Base-by-base conservation (phyloP, 352 stramenopile species). In the Pythium brassicae region DNA sequence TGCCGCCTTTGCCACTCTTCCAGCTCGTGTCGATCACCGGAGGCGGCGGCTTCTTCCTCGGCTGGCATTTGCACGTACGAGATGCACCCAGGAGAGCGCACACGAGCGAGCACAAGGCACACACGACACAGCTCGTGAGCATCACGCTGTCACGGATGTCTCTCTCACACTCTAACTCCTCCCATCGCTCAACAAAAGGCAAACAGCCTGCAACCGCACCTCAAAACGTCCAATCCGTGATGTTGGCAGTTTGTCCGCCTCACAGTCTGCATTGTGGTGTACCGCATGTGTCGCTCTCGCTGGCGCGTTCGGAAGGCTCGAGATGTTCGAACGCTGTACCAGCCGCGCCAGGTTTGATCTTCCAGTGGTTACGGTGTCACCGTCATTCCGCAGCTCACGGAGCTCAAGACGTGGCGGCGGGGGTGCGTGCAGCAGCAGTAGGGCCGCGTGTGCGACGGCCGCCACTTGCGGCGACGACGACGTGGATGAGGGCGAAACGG, bases 341-440 rank as follows among this genome's bases (percentile, higher is more conserved):
- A 8, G 25, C 26, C 10, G 6, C 47, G 35, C 5, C n/a, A 23
- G 37, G 27, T 50, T 43, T 25, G 27, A 2, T 39, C 29, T 22
- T 14, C 23, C 32, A 11, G 45, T 42, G 1, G 40, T 20, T 29
- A 23, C 26, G 26, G 32, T 22, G 22, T 51, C 42, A 22, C 14
- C 20, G 23, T 37, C 17, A 11, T 4, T 40, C 10, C 32, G 25
- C 23, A 69, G 62, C 8, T 69, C 62, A 11, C 48, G 62, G 15
- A 69, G 47, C 57, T 69, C 46, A 14, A 69, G 29, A 11, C 59
- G 58, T 29, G 62, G 62, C 14, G 57, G 62, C 19, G 15, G 12
- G 2, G 19, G 32, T 35, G 42, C 32, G 32, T 37, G 6, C 2
- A 7, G 23, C 42, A 47, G 42, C 20, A 63, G 40, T 42, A 53